Evolutionary conservation across 495 filamentous ascomycete genomes (phyloP).

Genomic region (Penicillium verhagenii): DNA sequence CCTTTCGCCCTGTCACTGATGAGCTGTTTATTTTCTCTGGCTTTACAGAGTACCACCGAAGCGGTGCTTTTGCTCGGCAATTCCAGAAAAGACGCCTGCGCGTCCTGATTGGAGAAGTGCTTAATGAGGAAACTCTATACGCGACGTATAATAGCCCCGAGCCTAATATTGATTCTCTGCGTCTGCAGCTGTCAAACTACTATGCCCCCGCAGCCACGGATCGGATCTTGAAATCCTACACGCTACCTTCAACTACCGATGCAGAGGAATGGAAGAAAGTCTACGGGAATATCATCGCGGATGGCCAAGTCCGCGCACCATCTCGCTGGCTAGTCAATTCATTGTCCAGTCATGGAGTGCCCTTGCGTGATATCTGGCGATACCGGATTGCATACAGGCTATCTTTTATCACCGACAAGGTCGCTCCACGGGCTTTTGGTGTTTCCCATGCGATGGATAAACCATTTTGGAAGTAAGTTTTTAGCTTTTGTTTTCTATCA

Average conservation of each 20-base stretch:
- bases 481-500: neutral
- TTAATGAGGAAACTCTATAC: slow-evolving; percentile 48
- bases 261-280: slow-evolving; percentile 41
- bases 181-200: slow-evolving; percentile 42
- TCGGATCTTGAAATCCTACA: slow-evolving; percentile 36
- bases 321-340: slow-evolving; percentile 27
- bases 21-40: slow-evolving; percentile 37
- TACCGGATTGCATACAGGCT: slow-evolving; percentile 27
- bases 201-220: slow-evolving; percentile 38
- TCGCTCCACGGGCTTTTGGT: slow-evolving; percentile 20
- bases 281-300: slow-evolving; percentile 47
- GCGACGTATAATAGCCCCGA: slow-evolving; percentile 33
- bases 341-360: slow-evolving; percentile 18
- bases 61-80: slow-evolving; percentile 38
- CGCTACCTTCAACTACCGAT: slow-evolving; percentile 19
- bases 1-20: slow-evolving; percentile 47
- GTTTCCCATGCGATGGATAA: slow-evolving; percentile 30
- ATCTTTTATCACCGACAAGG: slow-evolving; percentile 28
- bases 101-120: slow-evolving; percentile 48
- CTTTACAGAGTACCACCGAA: slow-evolving; percentile 40
- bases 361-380: slow-evolving; percentile 25
- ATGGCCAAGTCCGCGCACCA: slow-evolving; percentile 44
- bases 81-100: slow-evolving; percentile 39
- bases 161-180: slow-evolving; percentile 32
- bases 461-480: slow-evolving; percentile 29